phyloP scores from a whole-genome alignment of 805 yeast species.

The Starmerella khaoyaiensis region DNA sequence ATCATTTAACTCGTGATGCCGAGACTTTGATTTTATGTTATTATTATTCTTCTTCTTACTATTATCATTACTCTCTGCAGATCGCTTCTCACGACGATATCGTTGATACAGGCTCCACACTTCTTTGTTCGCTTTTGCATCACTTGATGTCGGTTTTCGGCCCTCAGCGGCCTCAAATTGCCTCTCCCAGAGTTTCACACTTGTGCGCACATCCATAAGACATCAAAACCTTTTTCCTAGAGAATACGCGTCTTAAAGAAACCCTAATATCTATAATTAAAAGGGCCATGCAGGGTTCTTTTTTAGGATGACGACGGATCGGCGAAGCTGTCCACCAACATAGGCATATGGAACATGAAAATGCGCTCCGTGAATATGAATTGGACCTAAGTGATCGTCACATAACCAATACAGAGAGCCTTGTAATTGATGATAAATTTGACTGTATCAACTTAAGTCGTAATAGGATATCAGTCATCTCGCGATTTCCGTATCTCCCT shows the following conservation, averaged over 20 bases:
- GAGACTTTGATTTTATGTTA: too few relatives aligned
- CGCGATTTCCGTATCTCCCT: conserved; percentile 34
- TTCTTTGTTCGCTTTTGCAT: conserved; percentile 12
- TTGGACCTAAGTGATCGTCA: conserved; percentile 24
- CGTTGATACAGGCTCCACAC: conserved; percentile 12
- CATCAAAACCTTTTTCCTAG: background rate
- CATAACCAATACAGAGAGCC: conserved; percentile 18
- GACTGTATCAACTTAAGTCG: conserved; percentile 61
- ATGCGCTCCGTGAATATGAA: conserved; percentile 10
- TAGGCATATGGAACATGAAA: conserved; percentile 3
- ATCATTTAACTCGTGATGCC: too few relatives aligned
- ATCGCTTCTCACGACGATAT: conserved; percentile 5
- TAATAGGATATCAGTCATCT: conserved; percentile 50
- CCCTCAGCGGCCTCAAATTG: conserved; percentile 10
- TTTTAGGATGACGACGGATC: background rate
- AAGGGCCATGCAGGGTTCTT: background rate
- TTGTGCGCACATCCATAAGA: conserved; percentile 9
- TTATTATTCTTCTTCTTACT: too few relatives aligned
- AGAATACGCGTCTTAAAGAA: background rate
- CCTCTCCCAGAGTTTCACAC: conserved; percentile 19
- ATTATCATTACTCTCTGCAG: too few relatives aligned
- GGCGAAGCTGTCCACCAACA: background rate
- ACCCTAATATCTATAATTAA: too few relatives aligned
- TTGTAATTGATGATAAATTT: conserved; percentile 28
- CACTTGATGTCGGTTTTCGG: conserved; percentile 15